Conservation (phyloP, 2,329 filamentous ascomycete species). For the Botryotinia calthae region DNA sequence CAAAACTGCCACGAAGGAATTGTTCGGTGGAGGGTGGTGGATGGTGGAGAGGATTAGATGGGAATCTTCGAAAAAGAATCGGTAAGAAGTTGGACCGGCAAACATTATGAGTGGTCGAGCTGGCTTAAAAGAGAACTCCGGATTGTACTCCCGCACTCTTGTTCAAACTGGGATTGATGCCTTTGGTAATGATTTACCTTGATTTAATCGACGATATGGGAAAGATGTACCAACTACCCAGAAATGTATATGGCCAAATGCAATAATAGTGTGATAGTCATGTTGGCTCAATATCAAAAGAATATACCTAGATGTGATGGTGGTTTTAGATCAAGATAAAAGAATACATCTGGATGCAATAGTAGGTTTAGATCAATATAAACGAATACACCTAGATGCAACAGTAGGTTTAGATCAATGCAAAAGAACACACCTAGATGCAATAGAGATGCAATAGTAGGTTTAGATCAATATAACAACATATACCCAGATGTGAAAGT, state of each 20-base stretch:
- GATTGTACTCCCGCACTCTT: neutral
- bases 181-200: neutral
- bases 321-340: neutral
- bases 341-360: neutral
- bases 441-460: neutral
- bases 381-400: neutral
- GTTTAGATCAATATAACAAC: neutral
- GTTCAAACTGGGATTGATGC: neutral
- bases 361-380: neutral
- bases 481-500: neutral
- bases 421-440: neutral
- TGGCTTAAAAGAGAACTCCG: neutral
- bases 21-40: neutral
- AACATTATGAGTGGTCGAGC: neutral
- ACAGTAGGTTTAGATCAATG: neutral
- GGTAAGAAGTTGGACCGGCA: neutral
- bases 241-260: neutral
- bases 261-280: neutral
- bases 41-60: slow-evolving; percentile 6
- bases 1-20: slow-evolving; percentile 13
- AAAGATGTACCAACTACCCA: neutral
- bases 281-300: neutral
- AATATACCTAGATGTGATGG: neutral
- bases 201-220: neutral
- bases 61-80: neutral